These are phyloP conservation scores for Ephemerocybe angulata DNA, from an alignment of 768 basidiomycete genomes.

Conservation along the genomic window DNA sequence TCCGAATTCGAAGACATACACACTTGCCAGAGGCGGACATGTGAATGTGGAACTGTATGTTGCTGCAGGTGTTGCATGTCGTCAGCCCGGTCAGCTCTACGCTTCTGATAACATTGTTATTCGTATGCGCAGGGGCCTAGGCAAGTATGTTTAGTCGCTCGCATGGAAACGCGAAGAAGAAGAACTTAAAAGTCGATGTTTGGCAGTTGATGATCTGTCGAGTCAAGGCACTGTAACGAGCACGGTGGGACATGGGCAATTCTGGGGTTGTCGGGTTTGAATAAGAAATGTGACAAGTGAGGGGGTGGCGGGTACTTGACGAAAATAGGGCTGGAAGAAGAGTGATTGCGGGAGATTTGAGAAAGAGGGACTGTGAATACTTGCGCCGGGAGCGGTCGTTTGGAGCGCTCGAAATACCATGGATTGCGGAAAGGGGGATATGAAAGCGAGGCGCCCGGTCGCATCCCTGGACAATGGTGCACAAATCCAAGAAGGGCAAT, in stretches of 20 bases:
- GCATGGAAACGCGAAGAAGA: background rate
- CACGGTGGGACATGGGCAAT: background rate
- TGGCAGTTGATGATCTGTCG: background rate
- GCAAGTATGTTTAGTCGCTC: background rate
- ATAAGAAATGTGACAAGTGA: background rate
- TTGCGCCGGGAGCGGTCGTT: too few species aligned
- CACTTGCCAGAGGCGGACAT: too few species aligned
- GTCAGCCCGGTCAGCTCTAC: too few species aligned
- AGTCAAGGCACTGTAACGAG: background rate
- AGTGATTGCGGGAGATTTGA: background rate
- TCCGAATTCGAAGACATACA: too few species aligned
- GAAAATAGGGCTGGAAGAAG: background rate
- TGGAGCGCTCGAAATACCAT: too few species aligned
- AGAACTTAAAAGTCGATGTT: background rate
- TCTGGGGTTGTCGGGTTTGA: slow-evolving; percentile 2
- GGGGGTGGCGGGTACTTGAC: slow-evolving; percentile 4
- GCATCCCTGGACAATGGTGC: background rate
- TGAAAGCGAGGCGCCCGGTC: too few species aligned
- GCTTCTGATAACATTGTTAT: too few species aligned
- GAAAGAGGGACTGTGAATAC: too few species aligned
- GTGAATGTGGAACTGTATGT: too few species aligned
- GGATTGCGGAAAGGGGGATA: too few species aligned
- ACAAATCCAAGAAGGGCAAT: background rate
- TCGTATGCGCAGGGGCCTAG: too few species aligned
- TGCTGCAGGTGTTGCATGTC: too few species aligned